Evolutionary conservation across 345 rosid genomes (phyloP).

Genomic region (Hypericum perforatum): DNA sequence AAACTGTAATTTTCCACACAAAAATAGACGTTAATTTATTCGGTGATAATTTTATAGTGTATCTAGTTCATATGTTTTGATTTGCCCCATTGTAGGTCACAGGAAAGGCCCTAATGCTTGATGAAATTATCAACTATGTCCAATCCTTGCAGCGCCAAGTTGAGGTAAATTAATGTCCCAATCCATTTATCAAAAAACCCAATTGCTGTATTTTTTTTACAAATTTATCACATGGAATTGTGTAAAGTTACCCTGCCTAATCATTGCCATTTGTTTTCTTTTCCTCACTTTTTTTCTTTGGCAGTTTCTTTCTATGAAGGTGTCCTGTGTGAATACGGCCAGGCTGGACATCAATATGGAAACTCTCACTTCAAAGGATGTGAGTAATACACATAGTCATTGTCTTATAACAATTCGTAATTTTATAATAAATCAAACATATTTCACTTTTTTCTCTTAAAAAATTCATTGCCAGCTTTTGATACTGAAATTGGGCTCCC

Average conservation of each 20-base stretch:
- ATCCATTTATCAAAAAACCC: too few species aligned
- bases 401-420: too few species aligned
- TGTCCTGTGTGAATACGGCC: slow-evolving; percentile 61
- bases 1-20: too few species aligned
- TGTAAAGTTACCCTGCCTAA: slow-evolving; percentile 4
- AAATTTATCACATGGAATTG: not conserved
- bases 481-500: too few species aligned
- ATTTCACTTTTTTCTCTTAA: not conserved
- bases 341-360: slow-evolving; percentile 56
- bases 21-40: too few species aligned
- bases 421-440: too few species aligned
- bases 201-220: too few species aligned
- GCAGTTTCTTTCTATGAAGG: slow-evolving; percentile 89
- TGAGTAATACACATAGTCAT: slow-evolving; percentile 23
- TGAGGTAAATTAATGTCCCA: slow-evolving; percentile 43
- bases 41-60: not conserved
- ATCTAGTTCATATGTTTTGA: too few species aligned
- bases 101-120: slow-evolving; percentile 88
- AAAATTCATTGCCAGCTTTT: not conserved
- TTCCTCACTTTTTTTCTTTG: slow-evolving; percentile 6
- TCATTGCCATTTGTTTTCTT: not conserved
- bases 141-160: slow-evolving; percentile 91
- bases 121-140: slow-evolving; percentile 84
- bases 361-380: slow-evolving; percentile 58
- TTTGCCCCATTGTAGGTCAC: slow-evolving; percentile 40